Base-by-base conservation (phyloP, 305 asterid genomes). In the Striga hermonthica region DNA sequence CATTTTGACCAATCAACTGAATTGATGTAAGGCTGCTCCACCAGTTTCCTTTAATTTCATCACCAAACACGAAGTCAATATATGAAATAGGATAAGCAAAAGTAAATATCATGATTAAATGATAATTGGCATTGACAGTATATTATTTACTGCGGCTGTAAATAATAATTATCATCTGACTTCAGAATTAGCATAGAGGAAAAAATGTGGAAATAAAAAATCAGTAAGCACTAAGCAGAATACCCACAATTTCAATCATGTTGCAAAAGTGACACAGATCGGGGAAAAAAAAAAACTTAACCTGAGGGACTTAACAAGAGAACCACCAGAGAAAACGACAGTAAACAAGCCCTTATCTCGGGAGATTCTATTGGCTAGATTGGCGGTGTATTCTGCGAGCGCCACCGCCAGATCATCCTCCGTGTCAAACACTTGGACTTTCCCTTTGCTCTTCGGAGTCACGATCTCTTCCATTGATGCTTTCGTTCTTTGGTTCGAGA, bases 291-390 rank as follows among this genome's bases (percentile, higher is more conserved):
- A n/a, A n/a, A n/a, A n/a, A n/a, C 16, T 15, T 13, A 58, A 88
- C 97, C 97, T 84, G 47, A 91, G 95, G 47, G 84, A 82, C 63
- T 85, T 84, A 56, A 91, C 79, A 44, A 91, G 87, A 57, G 92
- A 87, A 36, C 98, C 98, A 53, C 98, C 96, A 37, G 97, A 89
- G 15, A 92, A 60, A 47, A 83, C 98, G 36, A 91, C 93, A 4
- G 95, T 80, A 45, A 91, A 91, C 48, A 85, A 81, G 37, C 48
- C 78, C 53, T 84, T 75, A 53, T 80, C 81, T 55, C 55, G 72
- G 45, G 82, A 75, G 35, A 84, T 52, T 36, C 73, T 71, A 55
- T 62, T 60, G 4, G 95, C 77, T 4, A 91, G 76, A 70, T 80
- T 84, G 57, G 89, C 79, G 22, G 95, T 71, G 73, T 85, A 84